Evolutionary conservation across 768 basidiomycete species (phyloP), one percentile per base, ranked within the genome.

Genomic region (Ramaria rubella): DNA sequence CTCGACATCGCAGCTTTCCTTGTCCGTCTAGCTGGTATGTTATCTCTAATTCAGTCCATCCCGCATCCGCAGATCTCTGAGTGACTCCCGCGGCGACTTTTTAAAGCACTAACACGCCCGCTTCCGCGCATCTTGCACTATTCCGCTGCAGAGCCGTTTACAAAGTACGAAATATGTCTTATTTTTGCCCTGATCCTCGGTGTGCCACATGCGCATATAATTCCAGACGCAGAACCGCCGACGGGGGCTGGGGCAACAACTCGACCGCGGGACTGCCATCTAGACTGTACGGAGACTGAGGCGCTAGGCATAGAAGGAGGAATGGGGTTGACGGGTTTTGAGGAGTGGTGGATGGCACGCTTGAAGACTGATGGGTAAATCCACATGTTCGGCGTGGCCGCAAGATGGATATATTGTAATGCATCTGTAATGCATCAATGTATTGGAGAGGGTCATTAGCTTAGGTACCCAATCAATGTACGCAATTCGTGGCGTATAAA

Each of bases 91-190:
- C 30, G 15, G 29, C 31, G 15, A 26, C 29, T 30, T 36, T 34
- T 45, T 27, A 5, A 57, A 80, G 79, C 69, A 38, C 60, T 73
- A 12, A 63, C 70, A 52, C 63, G 65, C 7, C 60, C 75, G 1
- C 72, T 90, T 19, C 89, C 90, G 0, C 74, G 79, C 0, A 85
- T 96, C 50, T 60, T 97, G 4, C 95, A 97, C 70, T 97, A 91
- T 69, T 87, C 92, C 4, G 82, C 81, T 2, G 78, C 81, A 17
- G 86, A 90, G 63, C 82, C 87, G 1, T 83, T 86, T 67, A 96
- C 94, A 8, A 98, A 98, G 73, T 96, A 94, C 71, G 87, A 88
- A 63, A 96, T 97, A 61, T 92, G 90, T 66, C 73, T 89, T 27
- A 74, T 87, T 34, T 89, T 93, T 62, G 81, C 87, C 8, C 77